Evolutionary conservation across 2,329 filamentous ascomycete genomes (phyloP).

Genomic region (Xylariomycetidae sp.): DNA sequence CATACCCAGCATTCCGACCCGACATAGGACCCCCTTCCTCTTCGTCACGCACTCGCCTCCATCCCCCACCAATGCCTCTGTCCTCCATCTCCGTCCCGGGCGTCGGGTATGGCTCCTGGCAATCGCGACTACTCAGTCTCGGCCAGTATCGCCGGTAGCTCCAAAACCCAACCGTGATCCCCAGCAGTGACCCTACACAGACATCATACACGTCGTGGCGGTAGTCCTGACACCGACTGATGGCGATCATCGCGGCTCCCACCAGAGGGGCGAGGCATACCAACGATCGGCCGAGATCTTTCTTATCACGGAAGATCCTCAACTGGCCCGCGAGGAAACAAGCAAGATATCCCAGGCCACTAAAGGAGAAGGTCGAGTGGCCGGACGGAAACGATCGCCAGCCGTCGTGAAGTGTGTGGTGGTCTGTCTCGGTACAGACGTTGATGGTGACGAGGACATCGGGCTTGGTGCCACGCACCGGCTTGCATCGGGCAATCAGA

Average conservation of each 20-base stretch:
- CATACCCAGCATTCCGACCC: slow-evolving; percentile 27
- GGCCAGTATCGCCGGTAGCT: slow-evolving; percentile 64
- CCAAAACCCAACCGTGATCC: slow-evolving; percentile 58
- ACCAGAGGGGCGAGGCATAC: slow-evolving; percentile 55
- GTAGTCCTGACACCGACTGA: slow-evolving; percentile 66
- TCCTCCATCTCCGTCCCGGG: slow-evolving; percentile 32
- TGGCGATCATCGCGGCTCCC: slow-evolving; percentile 62
- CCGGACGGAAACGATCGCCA: slow-evolving; percentile 82
- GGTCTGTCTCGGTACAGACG: slow-evolving; percentile 68
- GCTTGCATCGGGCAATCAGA: slow-evolving; percentile 72
- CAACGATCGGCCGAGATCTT: slow-evolving; percentile 52
- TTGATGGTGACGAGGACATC: slow-evolving; percentile 56
- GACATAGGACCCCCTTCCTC: slow-evolving; percentile 39
- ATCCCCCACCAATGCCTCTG: slow-evolving; percentile 21
- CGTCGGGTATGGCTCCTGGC: slow-evolving; percentile 53
- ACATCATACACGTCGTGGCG: slow-evolving; percentile 69
- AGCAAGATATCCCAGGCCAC: slow-evolving; percentile 70
- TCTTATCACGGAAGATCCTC: slow-evolving; percentile 47
- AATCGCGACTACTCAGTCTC: slow-evolving; percentile 43
- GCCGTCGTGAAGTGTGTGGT: slow-evolving; percentile 71
- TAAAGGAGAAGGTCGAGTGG: slow-evolving; percentile 75
- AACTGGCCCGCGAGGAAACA: slow-evolving; percentile 66
- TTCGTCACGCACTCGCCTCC: slow-evolving; percentile 47
- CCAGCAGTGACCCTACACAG: slow-evolving; percentile 55
- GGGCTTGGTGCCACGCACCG: slow-evolving; percentile 44